Base-by-base conservation (phyloP, 495 filamentous ascomycete species). In the Penicillium atrosanguineum region DNA sequence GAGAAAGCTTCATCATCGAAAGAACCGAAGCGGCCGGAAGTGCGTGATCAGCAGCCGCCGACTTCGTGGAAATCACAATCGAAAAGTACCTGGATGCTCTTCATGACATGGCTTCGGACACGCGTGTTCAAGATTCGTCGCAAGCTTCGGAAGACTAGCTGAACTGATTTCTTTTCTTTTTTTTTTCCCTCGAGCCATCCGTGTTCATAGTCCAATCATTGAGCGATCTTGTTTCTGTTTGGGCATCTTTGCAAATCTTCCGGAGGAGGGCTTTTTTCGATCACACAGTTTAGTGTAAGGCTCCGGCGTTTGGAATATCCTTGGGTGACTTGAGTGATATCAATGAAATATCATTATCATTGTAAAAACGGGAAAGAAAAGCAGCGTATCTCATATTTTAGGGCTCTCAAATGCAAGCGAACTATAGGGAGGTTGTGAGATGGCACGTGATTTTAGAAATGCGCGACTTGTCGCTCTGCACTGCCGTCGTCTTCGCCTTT, bases 31-130 rank as follows among this genome's bases (percentile, higher is more conserved):
- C 40, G 25, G 2, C n/a, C 47, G 14, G 50, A 49, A 7, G 11
- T 44, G 20, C 38, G 16, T 9, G 50, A 60, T 16, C 31, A 38
- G 5, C 37, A 57, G 16, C 59, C 36, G 14, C 54, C 67, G 1
- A 60, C 42, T 1, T 61, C 60, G 14, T 71, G 67, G 62, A 74
- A 70, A 55, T 69, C 70, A 9, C 70, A 71, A 45, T 64, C 72
- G 1, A 74, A 71, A 44, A 76, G 69, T 52, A 71, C 65, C 2
- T 79, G 75, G 76, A 66, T 77, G 50, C 65, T 71, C 20, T 79
- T 78, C 52, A 63, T 78, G 53, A 78, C 74, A 1, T 79, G 76
- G 76, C 60, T 77, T 52, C 67, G 71, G 38, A 78, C 75, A 28
- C 68, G 74, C 41, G 55, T 78, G 14, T 78, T 77, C 50, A 78